These are phyloP conservation scores for Leucogyrophana mollusca DNA, from an alignment of 768 basidiomycete species.

Conservation along the genomic window DNA sequence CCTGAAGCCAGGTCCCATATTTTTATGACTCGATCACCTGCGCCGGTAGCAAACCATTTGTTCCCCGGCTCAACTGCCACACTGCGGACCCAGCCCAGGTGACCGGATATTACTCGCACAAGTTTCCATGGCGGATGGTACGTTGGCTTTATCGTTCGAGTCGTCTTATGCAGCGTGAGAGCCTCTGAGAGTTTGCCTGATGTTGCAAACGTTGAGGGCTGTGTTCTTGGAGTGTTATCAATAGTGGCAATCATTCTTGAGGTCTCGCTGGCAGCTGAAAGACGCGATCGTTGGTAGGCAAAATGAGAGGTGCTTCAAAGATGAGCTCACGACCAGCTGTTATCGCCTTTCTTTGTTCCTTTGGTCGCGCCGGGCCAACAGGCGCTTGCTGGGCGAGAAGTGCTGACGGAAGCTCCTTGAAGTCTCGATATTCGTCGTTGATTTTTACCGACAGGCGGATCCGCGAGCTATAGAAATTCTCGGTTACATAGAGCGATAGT, in stretches of 20 bases:
- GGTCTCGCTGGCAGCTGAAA: slow-evolving; percentile 40
- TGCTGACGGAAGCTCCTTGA: slow-evolving; percentile 78
- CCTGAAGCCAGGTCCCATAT: slow-evolving; percentile 98
- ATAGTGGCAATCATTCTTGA: slow-evolving; percentile 71
- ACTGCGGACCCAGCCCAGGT: slow-evolving; percentile 96
- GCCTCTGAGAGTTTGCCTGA: slow-evolving; percentile 78
- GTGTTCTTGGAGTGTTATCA: slow-evolving; percentile 66
- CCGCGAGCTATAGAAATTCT: slow-evolving; percentile 47
- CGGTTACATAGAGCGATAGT: not conserved
- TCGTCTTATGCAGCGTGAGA: slow-evolving; percentile 89
- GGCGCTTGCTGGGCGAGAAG: slow-evolving; percentile 79
- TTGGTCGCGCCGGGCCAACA: slow-evolving; percentile 77
- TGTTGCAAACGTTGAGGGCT: slow-evolving; percentile 70
- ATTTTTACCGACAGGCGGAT: slow-evolving; percentile 83
- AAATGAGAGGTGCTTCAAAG: slow-evolving; percentile 4
- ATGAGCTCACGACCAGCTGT: slow-evolving; percentile 59
- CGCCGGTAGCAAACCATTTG: slow-evolving; percentile 97
- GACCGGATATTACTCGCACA: slow-evolving; percentile 93
- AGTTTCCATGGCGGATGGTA: slow-evolving; percentile 98
- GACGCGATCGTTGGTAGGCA: slow-evolving; percentile 34
- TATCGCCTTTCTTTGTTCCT: slow-evolving; percentile 60
- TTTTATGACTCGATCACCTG: slow-evolving; percentile 97
- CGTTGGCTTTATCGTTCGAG: slow-evolving; percentile 89
- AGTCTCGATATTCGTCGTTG: slow-evolving; percentile 85
- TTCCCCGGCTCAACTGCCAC: slow-evolving; percentile 98